Evolutionary conservation across 495 filamentous ascomycete genomes (phyloP).

Genomic region (Hypoxylon fragiforme): DNA sequence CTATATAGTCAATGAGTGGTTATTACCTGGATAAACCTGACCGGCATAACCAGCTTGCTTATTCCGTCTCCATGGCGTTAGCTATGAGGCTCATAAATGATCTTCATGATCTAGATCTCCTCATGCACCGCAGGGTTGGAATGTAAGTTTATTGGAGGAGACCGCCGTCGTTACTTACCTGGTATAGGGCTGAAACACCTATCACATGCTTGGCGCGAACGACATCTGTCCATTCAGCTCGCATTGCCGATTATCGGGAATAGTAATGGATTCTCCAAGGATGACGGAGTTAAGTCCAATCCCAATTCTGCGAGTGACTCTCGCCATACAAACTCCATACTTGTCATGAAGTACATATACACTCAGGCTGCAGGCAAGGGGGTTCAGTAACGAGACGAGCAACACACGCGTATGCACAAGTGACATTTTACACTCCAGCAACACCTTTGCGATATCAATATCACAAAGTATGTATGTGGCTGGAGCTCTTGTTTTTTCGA

Average conservation of each 20-base stretch:
- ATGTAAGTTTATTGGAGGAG: constrained; percentile 10
- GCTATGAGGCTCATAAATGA: constrained; percentile 11
- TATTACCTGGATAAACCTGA: too few relatives aligned
- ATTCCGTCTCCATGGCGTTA: neutral
- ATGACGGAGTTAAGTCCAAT: neutral
- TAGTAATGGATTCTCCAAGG: neutral
- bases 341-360: too few relatives aligned
- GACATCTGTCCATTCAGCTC: constrained; percentile 4
- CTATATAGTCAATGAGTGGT: too few relatives aligned
- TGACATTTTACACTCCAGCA: too few relatives aligned
- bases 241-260: neutral
- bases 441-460: too few relatives aligned
- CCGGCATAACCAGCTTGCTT: too few relatives aligned
- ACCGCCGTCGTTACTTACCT: constrained; percentile 1
- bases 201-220: constrained; percentile 2
- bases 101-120: constrained; percentile 15
- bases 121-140: constrained; percentile 18
- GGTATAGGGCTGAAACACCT: neutral
- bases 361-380: too few relatives aligned
- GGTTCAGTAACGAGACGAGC: too few relatives aligned
- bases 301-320: neutral
- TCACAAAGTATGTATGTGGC: too few relatives aligned
- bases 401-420: too few relatives aligned
- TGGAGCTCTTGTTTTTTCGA: too few relatives aligned
- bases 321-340: too few relatives aligned